Evolutionary conservation across 139 green algal genomes (phyloP).

Genomic region (Haematococcus sp.): DNA sequence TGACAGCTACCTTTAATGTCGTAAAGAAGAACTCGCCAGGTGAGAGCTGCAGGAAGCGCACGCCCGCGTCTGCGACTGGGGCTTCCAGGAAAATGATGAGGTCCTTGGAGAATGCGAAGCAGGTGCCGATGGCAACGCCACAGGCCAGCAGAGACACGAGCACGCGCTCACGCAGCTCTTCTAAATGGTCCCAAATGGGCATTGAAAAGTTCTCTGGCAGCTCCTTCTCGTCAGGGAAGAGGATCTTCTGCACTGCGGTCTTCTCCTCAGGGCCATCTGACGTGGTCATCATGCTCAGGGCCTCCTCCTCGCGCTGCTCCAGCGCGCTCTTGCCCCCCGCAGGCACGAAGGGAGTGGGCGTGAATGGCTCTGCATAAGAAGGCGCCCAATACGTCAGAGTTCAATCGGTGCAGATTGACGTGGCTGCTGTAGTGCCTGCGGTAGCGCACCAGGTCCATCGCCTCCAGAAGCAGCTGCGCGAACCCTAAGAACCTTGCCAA

Average conservation of each 20-base stretch:
- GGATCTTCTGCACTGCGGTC: conserved; percentile 63
- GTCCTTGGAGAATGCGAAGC: conserved; percentile 88
- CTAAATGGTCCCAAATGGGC: conserved; percentile 90
- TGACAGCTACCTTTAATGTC: conserved; percentile 99
- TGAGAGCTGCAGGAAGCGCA: conserved; percentile 96
- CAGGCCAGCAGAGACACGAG: conserved; percentile 67
- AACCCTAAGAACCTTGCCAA: too few species aligned
- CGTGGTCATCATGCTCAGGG: background rate
- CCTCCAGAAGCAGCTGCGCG: too few species aligned
- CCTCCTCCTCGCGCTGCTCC: background rate
- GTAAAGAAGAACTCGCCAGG: conserved; percentile 99
- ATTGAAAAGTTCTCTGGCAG: conserved; percentile 69
- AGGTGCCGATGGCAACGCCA: conserved; percentile 68
- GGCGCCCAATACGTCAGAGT: too few species aligned
- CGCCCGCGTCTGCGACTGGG: conserved; percentile 86
- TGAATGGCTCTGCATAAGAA: too few species aligned
- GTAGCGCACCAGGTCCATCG: too few species aligned
- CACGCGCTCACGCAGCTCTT: conserved; percentile 87
- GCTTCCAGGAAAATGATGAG: conserved; percentile 95
- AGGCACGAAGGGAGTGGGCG: too few species aligned
- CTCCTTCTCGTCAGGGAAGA: conserved; percentile 74
- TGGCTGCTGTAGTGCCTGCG: too few species aligned
- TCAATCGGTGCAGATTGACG: too few species aligned
- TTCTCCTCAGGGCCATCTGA: conserved; percentile 24
- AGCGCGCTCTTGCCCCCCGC: background rate